Evolutionary conservation across 805 yeast species (phyloP), one percentile per base, ranked within the genome.

Genomic region (Metschnikowia lachancei): DNA sequence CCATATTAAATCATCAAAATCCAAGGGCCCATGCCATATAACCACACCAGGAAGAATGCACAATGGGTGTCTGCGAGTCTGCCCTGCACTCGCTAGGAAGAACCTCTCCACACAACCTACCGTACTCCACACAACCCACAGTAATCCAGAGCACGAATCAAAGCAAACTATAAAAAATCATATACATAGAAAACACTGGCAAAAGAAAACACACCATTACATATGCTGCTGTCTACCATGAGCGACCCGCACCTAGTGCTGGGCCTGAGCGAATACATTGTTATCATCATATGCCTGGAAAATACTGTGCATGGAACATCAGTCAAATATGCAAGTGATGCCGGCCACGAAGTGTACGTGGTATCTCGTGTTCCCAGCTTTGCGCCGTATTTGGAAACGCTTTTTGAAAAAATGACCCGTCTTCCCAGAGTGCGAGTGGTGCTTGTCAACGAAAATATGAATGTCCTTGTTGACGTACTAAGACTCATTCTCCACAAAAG

Each of bases 281-380:
- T 54, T 6, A 32, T 50, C 26, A 33, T 53, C 24, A 22, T 46
- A 10, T 53, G 57, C 28, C 55, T 49, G 58, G 29, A 39, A 4
- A 39, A 20, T 16, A 14, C 45, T 5, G 37, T 38, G n/a, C 19
- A 28, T 16, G 20, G 39, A 8, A 46, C 44, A 4, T 19, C 52
- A 5, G 22, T 54, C 3, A 46, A 46, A 29, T 53, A 26, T 29
- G 29, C 33, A 11, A 35, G 49, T 9, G 47, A 49, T 4, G 35
- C 45, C 3, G 17, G 31, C 13, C 49, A 50, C 11, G 57, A 54
- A n/a, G 36, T 53, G 7, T 53, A 54, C 34, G 33, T 51, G 26
- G 19, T 53, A 13, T 46, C 45, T 13, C 40, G 46, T 1, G 36
- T 46, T 2, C 43, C 47, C 9, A 19, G 39, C 4, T 47, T 54